A percentile compares a stretch with the other conserved stretches of the same genome.
These are phyloP conservation scores for Psilocybe mexicana DNA, from an alignment of 1,284 basidiomycete species.

Conservation along the genomic window DNA sequence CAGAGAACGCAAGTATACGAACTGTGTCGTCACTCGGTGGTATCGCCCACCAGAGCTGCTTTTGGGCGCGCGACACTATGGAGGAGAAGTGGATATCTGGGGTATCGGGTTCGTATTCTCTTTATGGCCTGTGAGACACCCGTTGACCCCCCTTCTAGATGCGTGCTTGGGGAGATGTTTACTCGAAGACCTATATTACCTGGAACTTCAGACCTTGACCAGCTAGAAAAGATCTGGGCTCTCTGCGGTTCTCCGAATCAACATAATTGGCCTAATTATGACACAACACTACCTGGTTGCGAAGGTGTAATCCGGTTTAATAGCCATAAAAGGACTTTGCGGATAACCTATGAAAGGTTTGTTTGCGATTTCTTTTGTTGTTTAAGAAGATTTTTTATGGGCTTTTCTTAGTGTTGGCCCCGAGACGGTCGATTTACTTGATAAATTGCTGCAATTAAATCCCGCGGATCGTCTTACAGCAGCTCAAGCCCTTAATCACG, in stretches of 20 bases:
- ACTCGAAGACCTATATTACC: conserved; percentile 84
- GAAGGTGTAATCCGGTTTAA: conserved; percentile 72
- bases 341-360: conserved; percentile 59
- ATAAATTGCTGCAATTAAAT: conserved; percentile 89
- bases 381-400: conserved; percentile 13
- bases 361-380: conserved; percentile 19
- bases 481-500: conserved; percentile 81
- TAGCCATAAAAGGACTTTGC: conserved; percentile 52
- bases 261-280: conserved; percentile 82
- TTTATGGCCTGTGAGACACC: not conserved
- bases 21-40: conserved; percentile 99
- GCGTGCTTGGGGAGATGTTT: conserved; percentile 97
- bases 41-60: conserved; percentile 96
- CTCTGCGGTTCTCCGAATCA: conserved; percentile 89
- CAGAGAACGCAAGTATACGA: conserved; percentile 83
- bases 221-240: conserved; percentile 86
- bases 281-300: conserved; percentile 70
- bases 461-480: conserved; percentile 93
- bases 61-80: conserved; percentile 87
- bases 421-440: conserved; percentile 89
- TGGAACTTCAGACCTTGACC: conserved; percentile 88
- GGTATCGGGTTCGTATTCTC: conserved; percentile 78
- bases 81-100: conserved; percentile 97
- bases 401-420: conserved; percentile 48
- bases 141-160: conserved; percentile 43